phyloP scores from a whole-genome alignment of 441 rosid species.

The Populus hybrid region DNA sequence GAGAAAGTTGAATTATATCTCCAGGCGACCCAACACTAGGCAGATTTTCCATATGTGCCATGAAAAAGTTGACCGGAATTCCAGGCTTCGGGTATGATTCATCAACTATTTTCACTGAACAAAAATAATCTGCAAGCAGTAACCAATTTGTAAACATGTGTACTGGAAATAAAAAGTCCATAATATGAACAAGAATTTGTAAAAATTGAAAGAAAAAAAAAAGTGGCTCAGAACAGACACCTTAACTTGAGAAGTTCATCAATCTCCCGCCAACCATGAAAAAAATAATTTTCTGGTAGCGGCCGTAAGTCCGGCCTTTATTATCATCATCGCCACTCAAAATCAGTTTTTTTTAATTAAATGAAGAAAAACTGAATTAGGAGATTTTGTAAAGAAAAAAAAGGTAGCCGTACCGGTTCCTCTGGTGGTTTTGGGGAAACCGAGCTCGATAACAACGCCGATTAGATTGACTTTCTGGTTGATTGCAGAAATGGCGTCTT shows the following conservation, averaged over 20 bases:
- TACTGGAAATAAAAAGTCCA: not conserved
- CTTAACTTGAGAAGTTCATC: conserved; percentile 37
- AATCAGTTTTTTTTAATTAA: too few species aligned
- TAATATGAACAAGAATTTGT: not conserved
- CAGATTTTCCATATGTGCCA: conserved; percentile 32
- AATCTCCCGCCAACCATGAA: conserved; percentile 34
- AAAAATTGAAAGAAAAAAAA: not conserved
- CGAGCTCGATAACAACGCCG: conserved; percentile 41
- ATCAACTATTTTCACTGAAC: conserved; percentile 47
- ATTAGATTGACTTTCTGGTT: conserved; percentile 48
- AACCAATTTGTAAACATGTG: not conserved
- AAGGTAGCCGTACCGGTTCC: conserved; percentile 35
- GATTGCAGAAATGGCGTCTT: conserved; percentile 44
- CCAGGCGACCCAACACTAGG: conserved; percentile 48
- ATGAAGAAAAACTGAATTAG: too few species aligned
- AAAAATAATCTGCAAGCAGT: conserved; percentile 44
- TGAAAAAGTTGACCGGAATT: conserved; percentile 51
- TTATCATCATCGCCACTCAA: conserved; percentile 45
- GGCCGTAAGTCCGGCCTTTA: conserved; percentile 68
- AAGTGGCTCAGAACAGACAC: conserved; percentile 49
- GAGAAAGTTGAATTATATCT: conserved; percentile 51
- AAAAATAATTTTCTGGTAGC: conserved; percentile 24
- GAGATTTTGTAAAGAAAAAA: not conserved
- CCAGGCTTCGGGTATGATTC: conserved; percentile 40
- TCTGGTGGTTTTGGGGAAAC: conserved; percentile 27